Base-by-base conservation (phyloP, 108 stramenopile species). In the Conticribra guillardii region DNA sequence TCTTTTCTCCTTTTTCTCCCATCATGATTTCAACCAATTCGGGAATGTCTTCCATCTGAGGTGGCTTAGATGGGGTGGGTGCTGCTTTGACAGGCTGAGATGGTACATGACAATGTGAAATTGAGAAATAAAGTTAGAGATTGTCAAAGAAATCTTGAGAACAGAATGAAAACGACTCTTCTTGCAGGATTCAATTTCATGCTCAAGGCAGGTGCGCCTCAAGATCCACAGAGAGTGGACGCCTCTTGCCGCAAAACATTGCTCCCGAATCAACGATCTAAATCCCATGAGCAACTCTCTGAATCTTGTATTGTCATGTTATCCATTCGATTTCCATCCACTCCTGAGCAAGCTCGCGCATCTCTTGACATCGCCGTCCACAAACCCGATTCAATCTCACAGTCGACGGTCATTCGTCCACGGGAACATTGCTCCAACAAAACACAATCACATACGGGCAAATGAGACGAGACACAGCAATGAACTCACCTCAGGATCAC, bases 11-110 rank as follows among this genome's bases (percentile, higher is more conserved):
- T 76, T 92, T 86, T 53, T 91, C 87, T 61, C 67, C 90, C 55
- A 85, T 73, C 89, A 94, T 94, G 34, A 86, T 90, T 32, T 89
- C 87, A 60, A 94, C 73, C 31, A 94, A 74, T n/a, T 94, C 89
- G 21, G 93, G 93, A 69, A 94, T 94, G 76, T 94, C 93, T 67
- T 92, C 90, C 69, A 94, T 89, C 27, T 88, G 87, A 7, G 90
- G 93, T 15, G 93, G 90, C 83, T 91, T 91, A 64, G 84, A 28
- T 49, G 62, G 62, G 46, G 62, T 46, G 30, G 62, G 48, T 0
- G 62, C 62, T 30, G 62, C 26, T 27, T 65, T 54, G 4, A 51
- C 64, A 37, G 33, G 28, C 52, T 65, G 33, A 31, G 18, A 32
- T n/a, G n/a, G n/a, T n/a, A 57, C 30, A 29, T 4, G 4, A 18